Evolutionary conservation across 345 rosid genomes (phyloP).

Genomic region (Gossypium stocksii): DNA sequence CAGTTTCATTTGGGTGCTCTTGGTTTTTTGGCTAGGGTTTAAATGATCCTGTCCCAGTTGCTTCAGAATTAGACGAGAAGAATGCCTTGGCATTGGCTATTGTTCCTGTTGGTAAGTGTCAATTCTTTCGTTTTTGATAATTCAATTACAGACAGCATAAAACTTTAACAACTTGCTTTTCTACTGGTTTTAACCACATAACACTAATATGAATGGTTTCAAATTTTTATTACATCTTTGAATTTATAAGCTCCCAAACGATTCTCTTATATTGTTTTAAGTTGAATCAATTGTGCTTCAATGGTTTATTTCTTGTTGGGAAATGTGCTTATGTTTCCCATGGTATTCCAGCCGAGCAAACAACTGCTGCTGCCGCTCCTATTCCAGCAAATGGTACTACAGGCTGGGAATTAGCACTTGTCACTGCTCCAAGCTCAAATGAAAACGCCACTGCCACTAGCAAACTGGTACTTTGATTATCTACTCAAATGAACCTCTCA

Average conservation of each 20-base stretch:
- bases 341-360: slow-evolving; percentile 57
- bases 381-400: slow-evolving; percentile 45
- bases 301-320: background rate
- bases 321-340: slow-evolving; percentile 3
- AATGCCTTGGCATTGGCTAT: slow-evolving; percentile 95
- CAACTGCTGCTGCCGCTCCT: slow-evolving; percentile 36
- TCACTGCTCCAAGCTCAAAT: slow-evolving; percentile 86
- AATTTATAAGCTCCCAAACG: background rate
- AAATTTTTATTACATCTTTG: background rate
- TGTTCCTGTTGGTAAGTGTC: slow-evolving; percentile 68
- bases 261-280: background rate
- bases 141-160: background rate
- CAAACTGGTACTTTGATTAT: slow-evolving; percentile 53
- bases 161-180: background rate
- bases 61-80: slow-evolving; percentile 74
- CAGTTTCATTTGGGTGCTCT: slow-evolving; percentile 5
- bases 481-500: background rate
- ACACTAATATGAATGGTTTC: background rate
- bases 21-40: slow-evolving; percentile 44
- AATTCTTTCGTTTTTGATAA: background rate
- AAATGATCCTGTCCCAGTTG: slow-evolving; percentile 68
- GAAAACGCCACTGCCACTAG: slow-evolving; percentile 60
- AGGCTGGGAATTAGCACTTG: slow-evolving; percentile 98
- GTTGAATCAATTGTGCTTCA: background rate
- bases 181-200: slow-evolving; percentile 1